phyloP scores from a whole-genome alignment of 1,284 basidiomycete species.

The Inonotus obliquus region DNA sequence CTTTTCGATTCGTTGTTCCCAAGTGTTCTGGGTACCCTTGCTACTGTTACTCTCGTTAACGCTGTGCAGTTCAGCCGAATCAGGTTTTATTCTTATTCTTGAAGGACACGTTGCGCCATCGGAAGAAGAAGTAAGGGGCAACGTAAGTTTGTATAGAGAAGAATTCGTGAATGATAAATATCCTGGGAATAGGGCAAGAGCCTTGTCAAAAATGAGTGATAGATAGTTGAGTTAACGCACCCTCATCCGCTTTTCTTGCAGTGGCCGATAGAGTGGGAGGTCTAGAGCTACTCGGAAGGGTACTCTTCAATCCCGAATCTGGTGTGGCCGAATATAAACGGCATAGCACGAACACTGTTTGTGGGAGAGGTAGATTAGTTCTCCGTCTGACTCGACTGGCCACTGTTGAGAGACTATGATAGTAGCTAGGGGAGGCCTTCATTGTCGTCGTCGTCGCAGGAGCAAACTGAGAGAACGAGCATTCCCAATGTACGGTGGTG shows the following conservation, averaged over 20 bases:
- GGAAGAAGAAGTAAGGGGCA: slow-evolving; percentile 8
- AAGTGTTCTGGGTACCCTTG: neutral
- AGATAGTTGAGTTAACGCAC: neutral
- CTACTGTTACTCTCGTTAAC: neutral
- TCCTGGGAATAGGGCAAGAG: slow-evolving; percentile 1
- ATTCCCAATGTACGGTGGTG: neutral
- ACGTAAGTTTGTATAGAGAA: slow-evolving; percentile 18
- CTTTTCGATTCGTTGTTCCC: slow-evolving; percentile 11
- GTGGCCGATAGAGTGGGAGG: neutral
- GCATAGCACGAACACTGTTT: neutral
- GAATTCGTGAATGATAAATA: slow-evolving; percentile 19
- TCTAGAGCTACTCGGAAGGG: slow-evolving; percentile 4
- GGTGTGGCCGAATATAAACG: neutral
- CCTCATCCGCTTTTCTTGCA: neutral
- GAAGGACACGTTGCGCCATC: neutral
- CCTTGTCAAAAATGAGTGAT: neutral
- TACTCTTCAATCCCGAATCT: slow-evolving; percentile 1
- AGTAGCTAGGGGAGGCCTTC: neutral
- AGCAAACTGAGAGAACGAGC: neutral
- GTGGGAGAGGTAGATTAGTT: neutral
- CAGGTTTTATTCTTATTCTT: neutral
- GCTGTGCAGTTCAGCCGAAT: neutral
- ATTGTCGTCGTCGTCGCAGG: neutral
- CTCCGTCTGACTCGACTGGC: neutral
- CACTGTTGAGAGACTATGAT: neutral